Evolutionary conservation across 768 basidiomycete species (phyloP).

Genomic region (Boletellus ananas): DNA sequence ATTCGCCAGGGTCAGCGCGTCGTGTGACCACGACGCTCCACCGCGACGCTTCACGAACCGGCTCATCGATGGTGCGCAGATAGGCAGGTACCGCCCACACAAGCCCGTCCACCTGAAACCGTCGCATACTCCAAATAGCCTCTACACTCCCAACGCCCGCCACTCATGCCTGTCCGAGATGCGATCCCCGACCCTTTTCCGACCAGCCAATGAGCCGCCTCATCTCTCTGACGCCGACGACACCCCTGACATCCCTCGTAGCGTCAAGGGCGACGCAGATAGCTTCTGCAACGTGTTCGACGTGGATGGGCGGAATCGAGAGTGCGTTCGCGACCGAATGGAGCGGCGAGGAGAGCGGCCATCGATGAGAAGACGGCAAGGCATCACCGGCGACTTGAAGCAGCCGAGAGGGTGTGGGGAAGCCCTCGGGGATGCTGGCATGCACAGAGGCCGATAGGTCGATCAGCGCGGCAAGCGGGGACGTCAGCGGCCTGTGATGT

Average conservation of each 20-base stretch:
- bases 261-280: slow-evolving; percentile 61
- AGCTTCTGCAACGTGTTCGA: slow-evolving; percentile 91
- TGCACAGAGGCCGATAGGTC: slow-evolving; percentile 78
- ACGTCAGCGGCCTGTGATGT: slow-evolving; percentile 84
- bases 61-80: slow-evolving; percentile 19
- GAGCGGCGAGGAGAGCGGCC: slow-evolving; percentile 43
- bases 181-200: slow-evolving; percentile 28
- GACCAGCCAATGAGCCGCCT: slow-evolving; percentile 71
- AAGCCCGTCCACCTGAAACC: slow-evolving; percentile 14
- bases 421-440: slow-evolving; percentile 46
- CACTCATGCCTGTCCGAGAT: slow-evolving; percentile 16
- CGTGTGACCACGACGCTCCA: slow-evolving; percentile 10
- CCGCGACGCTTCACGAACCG: background rate
- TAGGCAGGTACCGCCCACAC: slow-evolving; percentile 15
- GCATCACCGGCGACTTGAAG: slow-evolving; percentile 50
- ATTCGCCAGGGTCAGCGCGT: slow-evolving; percentile 9
- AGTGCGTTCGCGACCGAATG: slow-evolving; percentile 75
- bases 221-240: slow-evolving; percentile 71
- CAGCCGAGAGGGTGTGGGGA: slow-evolving; percentile 65
- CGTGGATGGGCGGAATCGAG: slow-evolving; percentile 87
- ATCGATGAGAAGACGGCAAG: slow-evolving; percentile 30
- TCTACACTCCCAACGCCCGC: slow-evolving; percentile 4
- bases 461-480: slow-evolving; percentile 78
- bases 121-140: slow-evolving; percentile 16
- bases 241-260: slow-evolving; percentile 51